phyloP scores from a whole-genome alignment of 202 grass and related monocot species.

The Dendrocalamus latiflorus region DNA sequence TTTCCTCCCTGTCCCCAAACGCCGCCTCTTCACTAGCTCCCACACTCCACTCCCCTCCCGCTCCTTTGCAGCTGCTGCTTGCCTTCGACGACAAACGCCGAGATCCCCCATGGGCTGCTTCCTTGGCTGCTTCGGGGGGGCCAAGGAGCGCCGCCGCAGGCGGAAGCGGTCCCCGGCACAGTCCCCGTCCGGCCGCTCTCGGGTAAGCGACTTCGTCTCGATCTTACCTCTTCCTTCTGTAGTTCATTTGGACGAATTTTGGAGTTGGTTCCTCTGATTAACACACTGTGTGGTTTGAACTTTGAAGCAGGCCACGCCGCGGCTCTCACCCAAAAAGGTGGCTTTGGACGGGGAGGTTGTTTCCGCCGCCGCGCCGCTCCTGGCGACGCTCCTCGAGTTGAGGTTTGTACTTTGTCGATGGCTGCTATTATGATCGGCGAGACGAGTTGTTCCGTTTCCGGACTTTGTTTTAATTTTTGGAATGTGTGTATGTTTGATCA shows the following conservation, averaged over 20 bases:
- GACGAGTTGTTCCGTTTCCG: too few relatives aligned
- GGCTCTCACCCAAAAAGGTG: conserved; percentile 35
- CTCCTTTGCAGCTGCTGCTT: neutral
- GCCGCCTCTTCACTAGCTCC: conserved; percentile 12
- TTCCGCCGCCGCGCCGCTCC: conserved; percentile 46
- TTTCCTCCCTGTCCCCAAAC: conserved; percentile 16
- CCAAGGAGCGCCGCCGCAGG: conserved; percentile 47
- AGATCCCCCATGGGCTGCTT: conserved; percentile 68
- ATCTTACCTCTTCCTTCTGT: neutral
- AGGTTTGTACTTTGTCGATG: conserved; percentile 15
- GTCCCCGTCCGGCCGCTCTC: conserved; percentile 32
- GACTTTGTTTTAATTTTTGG: neutral
- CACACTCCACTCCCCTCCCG: neutral
- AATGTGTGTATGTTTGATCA: conserved; percentile 14
- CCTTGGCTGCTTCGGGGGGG: conserved; percentile 81
- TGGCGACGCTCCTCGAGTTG: conserved; percentile 42
- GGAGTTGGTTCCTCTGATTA: neutral
- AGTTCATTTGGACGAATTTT: neutral
- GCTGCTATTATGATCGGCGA: neutral
- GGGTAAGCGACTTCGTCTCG: conserved; percentile 20
- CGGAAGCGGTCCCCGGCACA: conserved; percentile 50
- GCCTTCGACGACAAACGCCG: neutral
- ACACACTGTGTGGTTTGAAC: neutral
- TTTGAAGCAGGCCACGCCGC: conserved; percentile 25
- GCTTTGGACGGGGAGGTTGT: conserved; percentile 40